Base-by-base conservation (phyloP, 352 stramenopile species). In the Phytophthora tentaculata region DNA sequence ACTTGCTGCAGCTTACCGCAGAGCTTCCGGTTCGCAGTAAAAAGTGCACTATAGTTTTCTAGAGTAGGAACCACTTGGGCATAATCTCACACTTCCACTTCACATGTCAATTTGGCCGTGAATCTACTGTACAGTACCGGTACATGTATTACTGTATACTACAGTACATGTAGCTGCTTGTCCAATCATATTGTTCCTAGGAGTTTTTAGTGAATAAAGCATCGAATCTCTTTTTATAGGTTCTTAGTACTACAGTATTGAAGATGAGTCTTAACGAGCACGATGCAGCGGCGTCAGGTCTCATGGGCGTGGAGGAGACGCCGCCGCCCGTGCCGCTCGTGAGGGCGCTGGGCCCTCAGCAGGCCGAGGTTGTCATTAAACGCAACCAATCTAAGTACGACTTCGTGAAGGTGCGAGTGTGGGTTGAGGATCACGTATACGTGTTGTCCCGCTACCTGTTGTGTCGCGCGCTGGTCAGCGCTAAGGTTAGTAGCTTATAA, bases 341-440 rank as follows among this genome's bases (percentile, higher is more conserved):
- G 20, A 83, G 77, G 61, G 69, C 70, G 24, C 61, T 77, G 26
- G 65, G 67, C 17, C 56, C 64, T 32, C 75, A 75, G 51, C 72
- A 73, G 35, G 57, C 54, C 0, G 81, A 90, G 59, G 77, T 85
- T 8, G 84, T 77, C 29, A 81, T 86, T 43, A 92, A 90, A 70
- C 80, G 86, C 24, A 96, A 96, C 71, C 86, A 96, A 73, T 95
- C 86, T 35, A 96, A 96, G 68, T 96, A 96, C 71, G 89, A 96
- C 62, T 96, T 95, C 56, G 83, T 96, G 61, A 96, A 95, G 73
- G 89, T 96, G 64, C 89, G 89, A 64, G 89, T 96, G 51, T 96
- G 89, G 89, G 86, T 96, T 47, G 83, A 92, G 59, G 89, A 96
- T 76, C 89, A 96, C 56, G 88, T 95, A 41, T 96, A 96, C 80